Evolutionary conservation across 1,139 yeast species (phyloP).

Genomic region (Yamadazyma oceani): DNA sequence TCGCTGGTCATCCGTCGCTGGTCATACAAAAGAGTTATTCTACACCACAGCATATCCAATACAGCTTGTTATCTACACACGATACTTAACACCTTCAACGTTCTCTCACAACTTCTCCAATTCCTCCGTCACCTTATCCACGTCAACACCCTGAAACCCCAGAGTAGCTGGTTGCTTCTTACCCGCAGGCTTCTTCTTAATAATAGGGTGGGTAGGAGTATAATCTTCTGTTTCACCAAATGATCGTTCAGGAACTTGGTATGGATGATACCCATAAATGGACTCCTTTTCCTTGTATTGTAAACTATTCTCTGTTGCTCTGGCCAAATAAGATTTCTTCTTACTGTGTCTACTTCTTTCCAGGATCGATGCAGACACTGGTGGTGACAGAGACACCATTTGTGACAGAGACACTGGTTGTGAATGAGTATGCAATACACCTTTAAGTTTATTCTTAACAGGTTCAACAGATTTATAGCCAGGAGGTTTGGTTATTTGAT

Average conservation of each 20-base stretch:
- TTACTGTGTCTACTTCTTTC: constrained; percentile 3
- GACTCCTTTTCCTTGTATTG: constrained; percentile 13
- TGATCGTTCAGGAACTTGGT: constrained; percentile 31
- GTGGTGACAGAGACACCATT: too few relatives aligned
- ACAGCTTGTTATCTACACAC: too few relatives aligned
- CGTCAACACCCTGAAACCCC: constrained; percentile 11
- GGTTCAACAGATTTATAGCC: too few relatives aligned
- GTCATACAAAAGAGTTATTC: too few relatives aligned
- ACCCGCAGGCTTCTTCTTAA: constrained; percentile 8
- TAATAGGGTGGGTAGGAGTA: constrained; percentile 26
- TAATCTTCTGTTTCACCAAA: constrained; percentile 30
- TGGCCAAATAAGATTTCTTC: not conserved
- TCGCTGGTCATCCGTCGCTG: too few relatives aligned
- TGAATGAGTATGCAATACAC: too few relatives aligned
- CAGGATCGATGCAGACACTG: not conserved
- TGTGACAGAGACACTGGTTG: too few relatives aligned
- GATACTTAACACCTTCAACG: not conserved
- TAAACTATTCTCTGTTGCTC: constrained; percentile 1
- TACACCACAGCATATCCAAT: too few relatives aligned
- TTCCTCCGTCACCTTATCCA: constrained; percentile 12
- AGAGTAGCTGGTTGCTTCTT: too few relatives aligned
- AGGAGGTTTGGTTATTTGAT: too few relatives aligned
- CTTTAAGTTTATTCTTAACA: too few relatives aligned
- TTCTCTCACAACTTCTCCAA: constrained; percentile 12
- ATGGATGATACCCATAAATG: constrained; percentile 17